Percentiles rank a stretch among this genome's conserved stretches.
Evolutionary conservation across 164 flowering plant species (phyloP).

Genomic region (Vitis amurensis): DNA sequence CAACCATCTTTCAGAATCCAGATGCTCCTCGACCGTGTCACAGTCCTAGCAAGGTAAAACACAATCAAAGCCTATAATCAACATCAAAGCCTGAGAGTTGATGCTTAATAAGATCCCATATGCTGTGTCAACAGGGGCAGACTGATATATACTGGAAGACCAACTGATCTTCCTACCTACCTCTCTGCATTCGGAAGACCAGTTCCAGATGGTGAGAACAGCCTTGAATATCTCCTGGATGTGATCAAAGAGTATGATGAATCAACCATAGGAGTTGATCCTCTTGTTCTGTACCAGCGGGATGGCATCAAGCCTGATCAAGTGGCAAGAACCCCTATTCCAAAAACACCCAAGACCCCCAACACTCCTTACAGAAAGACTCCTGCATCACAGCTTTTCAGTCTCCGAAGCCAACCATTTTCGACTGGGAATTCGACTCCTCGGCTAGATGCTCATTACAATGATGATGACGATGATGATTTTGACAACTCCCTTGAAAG

Average conservation of each 20-base stretch:
- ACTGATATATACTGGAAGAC: conserved; percentile 60
- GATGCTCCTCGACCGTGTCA: conserved; percentile 69
- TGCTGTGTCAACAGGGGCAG: conserved; percentile 49
- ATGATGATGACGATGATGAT: conserved; percentile 38
- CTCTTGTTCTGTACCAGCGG: conserved; percentile 57
- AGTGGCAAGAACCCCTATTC: conserved; percentile 53
- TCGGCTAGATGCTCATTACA: conserved; percentile 8
- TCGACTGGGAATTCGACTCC: conserved; percentile 30
- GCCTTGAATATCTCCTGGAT: conserved; percentile 69
- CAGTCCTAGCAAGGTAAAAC: conserved; percentile 61
- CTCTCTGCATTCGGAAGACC: conserved; percentile 71
- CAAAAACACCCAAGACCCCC: conserved; percentile 34
- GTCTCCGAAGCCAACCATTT: conserved; percentile 40
- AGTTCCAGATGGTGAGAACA: conserved; percentile 71
- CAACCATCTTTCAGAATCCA: conserved; percentile 82
- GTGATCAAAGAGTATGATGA: conserved; percentile 82
- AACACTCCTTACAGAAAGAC: conserved; percentile 26
- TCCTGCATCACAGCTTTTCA: conserved; percentile 32
- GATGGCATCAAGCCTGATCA: conserved; percentile 63
- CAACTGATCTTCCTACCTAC: conserved; percentile 44
- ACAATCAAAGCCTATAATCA: too few species aligned
- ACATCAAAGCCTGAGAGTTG: too few species aligned
- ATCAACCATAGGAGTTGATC: conserved; percentile 68
- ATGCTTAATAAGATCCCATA: too few species aligned
- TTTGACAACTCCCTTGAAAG: conserved; percentile 68